These are phyloP conservation scores for Aphanocladium album DNA, from an alignment of 2,329 filamentous ascomycete genomes.

Conservation along the genomic window DNA sequence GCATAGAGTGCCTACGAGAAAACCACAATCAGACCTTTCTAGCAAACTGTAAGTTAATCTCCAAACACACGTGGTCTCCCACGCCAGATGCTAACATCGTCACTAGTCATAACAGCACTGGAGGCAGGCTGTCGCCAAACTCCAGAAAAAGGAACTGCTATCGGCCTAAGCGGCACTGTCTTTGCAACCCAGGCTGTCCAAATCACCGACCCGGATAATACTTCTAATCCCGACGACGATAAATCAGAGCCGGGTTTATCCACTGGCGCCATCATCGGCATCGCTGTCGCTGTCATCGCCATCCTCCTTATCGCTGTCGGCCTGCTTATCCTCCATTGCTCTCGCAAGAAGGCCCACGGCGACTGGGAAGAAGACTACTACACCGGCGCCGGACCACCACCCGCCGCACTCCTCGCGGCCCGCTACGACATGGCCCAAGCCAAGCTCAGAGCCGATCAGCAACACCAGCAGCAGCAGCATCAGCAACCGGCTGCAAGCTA, in stretches of 20 bases:
- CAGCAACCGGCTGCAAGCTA: no score
- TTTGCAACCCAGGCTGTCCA: slow-evolving; percentile 35
- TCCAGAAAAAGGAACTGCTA: slow-evolving; percentile 30
- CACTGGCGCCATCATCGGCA: slow-evolving; percentile 48
- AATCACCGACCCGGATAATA: slow-evolving; percentile 30
- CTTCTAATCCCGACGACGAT: slow-evolving; percentile 21
- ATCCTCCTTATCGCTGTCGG: slow-evolving; percentile 33
- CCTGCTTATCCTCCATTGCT: slow-evolving; percentile 45
- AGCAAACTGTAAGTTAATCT: slow-evolving; percentile 41
- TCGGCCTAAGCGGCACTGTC: slow-evolving; percentile 39
- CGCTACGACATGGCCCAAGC: no score
- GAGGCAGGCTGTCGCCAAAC: slow-evolving; percentile 43
- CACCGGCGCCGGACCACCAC: slow-evolving; percentile 2
- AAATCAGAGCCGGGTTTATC: slow-evolving; percentile 29
- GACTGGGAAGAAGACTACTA: slow-evolving; percentile 23
- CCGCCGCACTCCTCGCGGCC: background rate
- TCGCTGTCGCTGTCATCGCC: slow-evolving; percentile 42
- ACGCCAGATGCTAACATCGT: background rate
- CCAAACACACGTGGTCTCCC: no score
- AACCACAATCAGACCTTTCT: slow-evolving; percentile 38
- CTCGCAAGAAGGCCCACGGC: slow-evolving; percentile 34
- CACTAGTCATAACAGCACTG: slow-evolving; percentile 33
- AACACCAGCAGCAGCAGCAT: no score
- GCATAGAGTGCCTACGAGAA: slow-evolving; percentile 39
- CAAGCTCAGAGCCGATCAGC: no score